phyloP scores from a whole-genome alignment of 2,329 filamentous ascomycete genomes.

The Aspergillus sergii region DNA sequence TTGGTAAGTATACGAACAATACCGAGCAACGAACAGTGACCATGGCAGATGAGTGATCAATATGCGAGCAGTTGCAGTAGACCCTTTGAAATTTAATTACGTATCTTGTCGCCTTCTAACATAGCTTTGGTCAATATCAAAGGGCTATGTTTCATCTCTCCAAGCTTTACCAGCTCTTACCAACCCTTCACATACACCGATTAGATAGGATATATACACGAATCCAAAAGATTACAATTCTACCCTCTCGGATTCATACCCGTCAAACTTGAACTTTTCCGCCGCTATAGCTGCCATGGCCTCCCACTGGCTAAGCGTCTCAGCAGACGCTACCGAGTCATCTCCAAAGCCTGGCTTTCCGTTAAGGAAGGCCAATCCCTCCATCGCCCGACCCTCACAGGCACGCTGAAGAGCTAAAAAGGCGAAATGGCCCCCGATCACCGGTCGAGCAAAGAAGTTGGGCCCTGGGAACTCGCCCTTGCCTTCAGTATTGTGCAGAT shows the following conservation, averaged over 20 bases:
- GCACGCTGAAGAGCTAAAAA: constrained; percentile 80
- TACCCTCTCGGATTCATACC: constrained; percentile 23
- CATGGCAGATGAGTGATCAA: background rate
- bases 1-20: background rate
- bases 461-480: constrained; percentile 73
- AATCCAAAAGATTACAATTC: constrained; percentile 24
- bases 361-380: constrained; percentile 56
- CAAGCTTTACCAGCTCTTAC: background rate
- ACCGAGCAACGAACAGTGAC: background rate
- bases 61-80: background rate
- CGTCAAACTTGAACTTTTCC: constrained; percentile 18
- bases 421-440: constrained; percentile 83
- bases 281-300: constrained; percentile 29
- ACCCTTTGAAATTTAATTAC: background rate
- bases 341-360: constrained; percentile 27
- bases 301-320: constrained; percentile 18
- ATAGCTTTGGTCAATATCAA: background rate
- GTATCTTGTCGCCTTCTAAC: background rate
- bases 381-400: constrained; percentile 69
- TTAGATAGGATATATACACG: background rate
- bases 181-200: background rate
- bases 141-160: background rate
- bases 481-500: constrained; percentile 80
- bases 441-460: constrained; percentile 78
- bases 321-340: constrained; percentile 17